phyloP scores from a whole-genome alignment of 768 basidiomycete genomes.

The Clathrus columnatus region DNA sequence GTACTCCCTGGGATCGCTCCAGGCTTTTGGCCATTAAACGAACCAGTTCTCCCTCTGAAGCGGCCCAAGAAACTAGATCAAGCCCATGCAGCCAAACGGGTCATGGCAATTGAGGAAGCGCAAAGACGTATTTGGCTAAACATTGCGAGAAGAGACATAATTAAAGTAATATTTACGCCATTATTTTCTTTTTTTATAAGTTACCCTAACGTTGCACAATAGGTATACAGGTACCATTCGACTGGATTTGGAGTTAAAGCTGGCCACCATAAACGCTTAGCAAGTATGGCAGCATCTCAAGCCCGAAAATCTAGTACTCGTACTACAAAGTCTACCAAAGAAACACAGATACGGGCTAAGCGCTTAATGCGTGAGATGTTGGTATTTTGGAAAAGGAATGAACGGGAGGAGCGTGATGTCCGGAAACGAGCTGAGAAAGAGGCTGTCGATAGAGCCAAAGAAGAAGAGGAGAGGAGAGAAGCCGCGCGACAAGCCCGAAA shows the following conservation, averaged over 20 bases:
- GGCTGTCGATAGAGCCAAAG: constrained; percentile 74
- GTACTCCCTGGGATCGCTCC: constrained; percentile 29
- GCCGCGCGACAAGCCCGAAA: constrained; percentile 90
- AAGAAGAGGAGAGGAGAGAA: constrained; percentile 91
- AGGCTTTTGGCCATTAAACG: constrained; percentile 65
- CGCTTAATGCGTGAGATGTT: constrained; percentile 93
- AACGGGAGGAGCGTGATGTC: constrained; percentile 89
- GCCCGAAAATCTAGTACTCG: constrained; percentile 67
- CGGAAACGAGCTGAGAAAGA: constrained; percentile 94
- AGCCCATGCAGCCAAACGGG: constrained; percentile 58
- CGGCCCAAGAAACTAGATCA: constrained; percentile 74
- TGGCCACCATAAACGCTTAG: constrained; percentile 66
- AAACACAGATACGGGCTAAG: constrained; percentile 76
- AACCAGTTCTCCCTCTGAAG: constrained; percentile 59
- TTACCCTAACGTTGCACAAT: constrained; percentile 9
- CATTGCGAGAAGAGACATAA: constrained; percentile 76
- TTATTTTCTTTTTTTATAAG: not conserved
- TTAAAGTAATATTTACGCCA: constrained; percentile 44
- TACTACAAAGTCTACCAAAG: constrained; percentile 72
- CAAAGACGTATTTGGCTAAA: constrained; percentile 88
- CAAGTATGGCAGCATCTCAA: constrained; percentile 65
- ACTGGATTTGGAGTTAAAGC: constrained; percentile 58
- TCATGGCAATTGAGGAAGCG: constrained; percentile 71
- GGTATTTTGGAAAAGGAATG: constrained; percentile 96
- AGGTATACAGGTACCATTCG: constrained; percentile 78